Base-by-base conservation (phyloP, 768 basidiomycete species). In the Mycena kentingensis region DNA sequence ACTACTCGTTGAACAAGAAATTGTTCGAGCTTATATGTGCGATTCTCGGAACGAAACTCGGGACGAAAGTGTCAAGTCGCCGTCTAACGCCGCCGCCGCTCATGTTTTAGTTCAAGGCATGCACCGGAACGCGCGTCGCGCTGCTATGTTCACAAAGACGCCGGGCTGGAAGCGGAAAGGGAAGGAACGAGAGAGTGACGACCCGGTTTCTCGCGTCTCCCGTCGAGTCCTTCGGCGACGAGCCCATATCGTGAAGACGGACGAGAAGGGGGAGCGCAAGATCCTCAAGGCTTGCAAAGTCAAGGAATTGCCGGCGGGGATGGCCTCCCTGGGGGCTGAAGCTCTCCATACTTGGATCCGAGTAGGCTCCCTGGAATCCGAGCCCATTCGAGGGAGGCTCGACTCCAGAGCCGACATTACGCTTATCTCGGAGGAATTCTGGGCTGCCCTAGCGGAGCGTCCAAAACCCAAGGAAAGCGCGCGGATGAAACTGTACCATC, bases 391-490 rank as follows among this genome's bases (percentile, higher is more conserved):
- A 6, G 55, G 54, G 2, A 24, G 55, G 2, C 31, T 60, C 1
- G 59, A 60, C 31, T 55, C 58, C 0, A 54, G 58, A 1, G 55
- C 58, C 0, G 58, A 57, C 31, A 53, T 60, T 2, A 52, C 58
- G 0, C 36, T 58, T 5, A 58, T 58, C n/a, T 58, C 57, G 0
- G 52, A 58, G 39, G 52, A 54, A 4, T 58, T 31, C 31, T 54
- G 24, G 22, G 25, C 34, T 4, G 16, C 47, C 2, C 1, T 51
- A 8, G 13, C 25, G 2, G 39, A 39, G 3, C 15, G 39, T 0
- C 37, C 44, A 3, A 24, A 41, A 38, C 49, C 49, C 5, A 28
- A 51, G 3, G 29, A 46, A 32, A 50, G 58, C 1, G 11, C 42
- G 18, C 27, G 32, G 2, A 60, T 61, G 52, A 36, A 34, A 10